Evolutionary conservation across 2,329 filamentous ascomycete species (phyloP).

Genomic region (Pseudocercospora macadamiae): DNA sequence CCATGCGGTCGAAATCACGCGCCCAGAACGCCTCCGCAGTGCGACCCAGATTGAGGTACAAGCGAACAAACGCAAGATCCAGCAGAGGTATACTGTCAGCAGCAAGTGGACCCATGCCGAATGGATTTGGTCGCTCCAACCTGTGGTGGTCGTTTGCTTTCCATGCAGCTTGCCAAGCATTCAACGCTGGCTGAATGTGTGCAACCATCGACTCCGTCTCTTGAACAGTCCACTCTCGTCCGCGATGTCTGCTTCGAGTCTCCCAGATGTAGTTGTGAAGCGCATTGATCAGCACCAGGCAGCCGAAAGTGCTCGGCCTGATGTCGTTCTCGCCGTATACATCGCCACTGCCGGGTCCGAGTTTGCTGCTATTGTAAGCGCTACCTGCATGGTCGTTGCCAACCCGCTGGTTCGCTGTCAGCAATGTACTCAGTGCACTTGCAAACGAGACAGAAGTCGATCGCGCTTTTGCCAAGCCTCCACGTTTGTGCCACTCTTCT

Average conservation of each 20-base stretch:
- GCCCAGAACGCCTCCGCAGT: slow-evolving; percentile 95
- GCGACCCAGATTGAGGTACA: slow-evolving; percentile 90
- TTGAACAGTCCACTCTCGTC: slow-evolving; percentile 83
- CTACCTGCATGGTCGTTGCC: slow-evolving; percentile 28
- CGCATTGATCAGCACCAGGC: slow-evolving; percentile 87
- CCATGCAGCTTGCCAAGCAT: slow-evolving; percentile 95
- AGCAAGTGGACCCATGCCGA: slow-evolving; percentile 77
- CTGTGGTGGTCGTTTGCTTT: slow-evolving; percentile 82
- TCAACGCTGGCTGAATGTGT: slow-evolving; percentile 89
- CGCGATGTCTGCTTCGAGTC: slow-evolving; percentile 85
- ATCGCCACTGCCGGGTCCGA: slow-evolving; percentile 14
- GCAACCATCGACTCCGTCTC: slow-evolving; percentile 96
- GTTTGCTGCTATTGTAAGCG: slow-evolving; percentile 31
- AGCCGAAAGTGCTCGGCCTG: slow-evolving; percentile 87
- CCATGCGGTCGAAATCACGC: slow-evolving; percentile 88
- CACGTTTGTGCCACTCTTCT: slow-evolving; percentile 77
- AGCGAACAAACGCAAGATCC: slow-evolving; percentile 86
- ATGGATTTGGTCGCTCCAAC: slow-evolving; percentile 81
- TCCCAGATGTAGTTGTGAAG: slow-evolving; percentile 99
- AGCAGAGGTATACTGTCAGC: slow-evolving; percentile 89
- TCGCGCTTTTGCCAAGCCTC: slow-evolving; percentile 70
- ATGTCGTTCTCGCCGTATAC: slow-evolving; percentile 59
- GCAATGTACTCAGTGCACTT: slow-evolving; percentile 75
- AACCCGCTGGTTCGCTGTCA: slow-evolving; percentile 72
- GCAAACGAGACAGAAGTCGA: slow-evolving; percentile 78